phyloP scores from a whole-genome alignment of 2,329 filamentous ascomycete genomes.

The Aspergillus jensenii region DNA sequence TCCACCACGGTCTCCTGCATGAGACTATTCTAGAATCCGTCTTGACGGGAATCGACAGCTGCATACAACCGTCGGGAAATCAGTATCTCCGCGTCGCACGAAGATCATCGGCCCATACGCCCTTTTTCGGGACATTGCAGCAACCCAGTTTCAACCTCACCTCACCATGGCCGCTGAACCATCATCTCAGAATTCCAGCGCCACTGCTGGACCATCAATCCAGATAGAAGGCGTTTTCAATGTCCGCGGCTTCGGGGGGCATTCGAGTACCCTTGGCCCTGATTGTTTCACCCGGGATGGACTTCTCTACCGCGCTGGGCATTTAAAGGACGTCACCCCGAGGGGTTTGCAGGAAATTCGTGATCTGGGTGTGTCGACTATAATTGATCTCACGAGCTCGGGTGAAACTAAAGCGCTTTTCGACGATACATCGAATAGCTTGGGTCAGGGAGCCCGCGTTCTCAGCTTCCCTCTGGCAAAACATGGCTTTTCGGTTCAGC shows the following conservation, averaged over 20 bases:
- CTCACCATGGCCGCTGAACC: background rate
- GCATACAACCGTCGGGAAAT: too few species aligned
- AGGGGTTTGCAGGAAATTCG: background rate
- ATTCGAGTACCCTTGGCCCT: background rate
- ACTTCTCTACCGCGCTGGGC: background rate
- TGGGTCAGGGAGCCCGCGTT: background rate
- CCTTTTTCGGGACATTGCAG: background rate
- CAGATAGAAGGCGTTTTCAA: background rate
- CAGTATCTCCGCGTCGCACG: too few species aligned
- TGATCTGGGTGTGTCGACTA: background rate
- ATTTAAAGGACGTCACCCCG: background rate
- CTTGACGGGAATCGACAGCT: background rate
- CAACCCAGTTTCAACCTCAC: background rate
- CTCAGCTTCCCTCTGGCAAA: background rate
- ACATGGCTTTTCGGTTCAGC: background rate
- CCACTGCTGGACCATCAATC: background rate
- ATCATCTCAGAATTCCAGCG: background rate
- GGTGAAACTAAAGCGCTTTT: background rate
- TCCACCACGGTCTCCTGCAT: background rate
- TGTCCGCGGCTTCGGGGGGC: slow-evolving; percentile 1
- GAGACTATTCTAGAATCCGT: background rate
- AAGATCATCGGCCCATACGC: too few species aligned
- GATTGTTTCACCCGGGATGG: background rate
- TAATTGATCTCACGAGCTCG: slow-evolving; percentile 1
- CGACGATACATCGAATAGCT: background rate